phyloP scores from a whole-genome alignment of 1,284 basidiomycete species.

The Trametes versicolor region DNA sequence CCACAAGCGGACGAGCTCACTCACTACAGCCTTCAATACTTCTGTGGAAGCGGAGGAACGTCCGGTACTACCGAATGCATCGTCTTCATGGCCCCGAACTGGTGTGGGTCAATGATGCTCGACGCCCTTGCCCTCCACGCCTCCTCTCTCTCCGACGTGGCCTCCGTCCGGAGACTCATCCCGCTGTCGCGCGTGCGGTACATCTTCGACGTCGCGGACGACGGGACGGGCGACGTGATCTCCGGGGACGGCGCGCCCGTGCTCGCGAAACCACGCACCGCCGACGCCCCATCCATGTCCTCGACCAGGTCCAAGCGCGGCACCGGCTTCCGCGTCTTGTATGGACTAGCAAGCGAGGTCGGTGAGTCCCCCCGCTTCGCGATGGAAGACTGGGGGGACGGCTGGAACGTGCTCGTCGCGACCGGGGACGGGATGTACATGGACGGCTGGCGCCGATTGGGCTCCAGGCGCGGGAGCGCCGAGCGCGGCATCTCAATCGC shows the following conservation, averaged over 20 bases:
- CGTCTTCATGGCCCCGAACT: conserved; percentile 24
- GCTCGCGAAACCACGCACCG: background rate
- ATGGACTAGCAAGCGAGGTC: conserved; percentile 1
- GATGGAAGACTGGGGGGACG: background rate
- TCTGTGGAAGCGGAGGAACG: conserved; percentile 18
- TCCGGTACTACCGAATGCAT: conserved; percentile 18
- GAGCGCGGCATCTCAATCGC: background rate
- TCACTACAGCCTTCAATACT: background rate
- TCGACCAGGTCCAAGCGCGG: conserved; percentile 5
- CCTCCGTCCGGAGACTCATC: conserved; percentile 5
- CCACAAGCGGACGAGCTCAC: background rate
- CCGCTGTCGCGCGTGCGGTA: conserved; percentile 21
- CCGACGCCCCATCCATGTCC: background rate
- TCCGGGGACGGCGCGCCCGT: background rate
- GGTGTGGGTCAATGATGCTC: conserved; percentile 20
- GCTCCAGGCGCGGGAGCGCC: conserved; percentile 9
- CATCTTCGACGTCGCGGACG: conserved; percentile 21
- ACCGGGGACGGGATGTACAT: background rate
- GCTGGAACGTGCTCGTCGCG: background rate
- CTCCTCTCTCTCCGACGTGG: conserved; percentile 1
- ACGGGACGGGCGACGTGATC: conserved; percentile 13
- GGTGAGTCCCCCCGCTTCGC: conserved; percentile 10
- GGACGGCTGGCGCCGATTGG: conserved; percentile 14
- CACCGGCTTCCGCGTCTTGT: conserved; percentile 20
- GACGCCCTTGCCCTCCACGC: conserved; percentile 14